These are phyloP conservation scores for Nicotiana obtusifolia DNA, from an alignment of 257 asterid species.

Conservation along the genomic window DNA sequence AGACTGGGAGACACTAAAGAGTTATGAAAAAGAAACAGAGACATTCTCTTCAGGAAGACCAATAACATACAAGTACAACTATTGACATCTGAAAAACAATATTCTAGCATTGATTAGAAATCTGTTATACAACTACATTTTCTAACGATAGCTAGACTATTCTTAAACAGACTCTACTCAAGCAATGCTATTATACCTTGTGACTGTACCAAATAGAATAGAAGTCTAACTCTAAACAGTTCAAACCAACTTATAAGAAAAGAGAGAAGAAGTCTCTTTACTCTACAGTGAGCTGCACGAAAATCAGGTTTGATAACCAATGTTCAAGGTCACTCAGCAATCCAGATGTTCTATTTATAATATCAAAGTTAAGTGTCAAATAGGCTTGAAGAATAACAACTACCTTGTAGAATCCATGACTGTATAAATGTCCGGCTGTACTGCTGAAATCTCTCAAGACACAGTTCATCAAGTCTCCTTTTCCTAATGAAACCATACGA, in stretches of 20 bases:
- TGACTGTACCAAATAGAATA: background rate
- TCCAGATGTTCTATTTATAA: background rate
- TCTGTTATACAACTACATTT: background rate
- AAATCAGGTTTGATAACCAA: background rate
- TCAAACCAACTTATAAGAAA: conserved; percentile 1
- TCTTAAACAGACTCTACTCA: background rate
- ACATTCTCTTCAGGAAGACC: background rate
- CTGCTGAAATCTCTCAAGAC: conserved; percentile 83
- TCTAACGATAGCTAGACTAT: background rate
- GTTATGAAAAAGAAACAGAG: background rate
- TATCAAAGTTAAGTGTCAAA: background rate
- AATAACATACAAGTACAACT: background rate
- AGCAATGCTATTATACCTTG: background rate
- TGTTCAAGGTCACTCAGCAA: background rate
- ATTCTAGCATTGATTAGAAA: background rate
- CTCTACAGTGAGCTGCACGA: background rate
- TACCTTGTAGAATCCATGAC: conserved; percentile 94
- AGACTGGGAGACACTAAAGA: background rate
- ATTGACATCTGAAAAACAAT: background rate
- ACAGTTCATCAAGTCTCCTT: conserved; percentile 84
- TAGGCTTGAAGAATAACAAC: conserved; percentile 9
- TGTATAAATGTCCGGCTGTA: conserved; percentile 86
- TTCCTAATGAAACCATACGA: conserved; percentile 40
- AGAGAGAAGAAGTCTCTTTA: background rate
- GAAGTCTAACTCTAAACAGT: background rate